A percentile compares a stretch with the other conserved stretches of the same genome.
phyloP scores from a whole-genome alignment of 345 rosid species.

The Dovyalis caffra region DNA sequence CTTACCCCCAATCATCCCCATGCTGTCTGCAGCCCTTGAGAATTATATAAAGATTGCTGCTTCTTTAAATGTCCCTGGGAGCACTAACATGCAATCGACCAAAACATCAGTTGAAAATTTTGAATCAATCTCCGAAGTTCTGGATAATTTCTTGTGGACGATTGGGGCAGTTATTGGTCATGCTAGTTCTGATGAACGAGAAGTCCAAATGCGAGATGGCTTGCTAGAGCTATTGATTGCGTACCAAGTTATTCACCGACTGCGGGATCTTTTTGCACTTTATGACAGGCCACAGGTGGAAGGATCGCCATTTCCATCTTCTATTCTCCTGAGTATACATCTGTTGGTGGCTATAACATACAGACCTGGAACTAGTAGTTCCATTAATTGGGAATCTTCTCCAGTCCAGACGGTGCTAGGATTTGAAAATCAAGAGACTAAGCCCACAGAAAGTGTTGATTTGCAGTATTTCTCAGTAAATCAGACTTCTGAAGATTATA shows the following conservation, averaged over 20 bases:
- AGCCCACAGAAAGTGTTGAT: constrained; percentile 27
- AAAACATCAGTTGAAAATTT: constrained; percentile 59
- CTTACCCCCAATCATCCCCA: constrained; percentile 70
- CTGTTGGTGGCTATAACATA: constrained; percentile 63
- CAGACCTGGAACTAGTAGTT: constrained; percentile 35
- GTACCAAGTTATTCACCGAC: constrained; percentile 65
- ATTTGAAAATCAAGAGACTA: constrained; percentile 31
- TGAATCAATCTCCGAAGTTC: constrained; percentile 60
- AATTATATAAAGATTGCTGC: constrained; percentile 77
- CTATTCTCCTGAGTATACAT: constrained; percentile 60
- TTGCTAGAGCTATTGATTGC: constrained; percentile 65
- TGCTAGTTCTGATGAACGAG: constrained; percentile 52
- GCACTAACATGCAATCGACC: constrained; percentile 33
- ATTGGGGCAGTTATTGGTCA: constrained; percentile 54
- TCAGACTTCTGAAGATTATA: constrained; percentile 35
- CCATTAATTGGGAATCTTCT: constrained; percentile 49
- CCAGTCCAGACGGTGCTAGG: constrained; percentile 26
- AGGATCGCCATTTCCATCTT: constrained; percentile 75
- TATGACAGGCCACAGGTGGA: constrained; percentile 84
- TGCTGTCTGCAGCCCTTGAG: constrained; percentile 71
- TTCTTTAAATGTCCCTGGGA: constrained; percentile 49
- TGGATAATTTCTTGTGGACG: constrained; percentile 65
- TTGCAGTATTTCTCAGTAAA: constrained; percentile 22
- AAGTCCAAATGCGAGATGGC: constrained; percentile 68
- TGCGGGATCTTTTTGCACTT: constrained; percentile 71